Base-by-base conservation (phyloP, 2,329 filamentous ascomycete genomes). In the Penicillium oxalicum region DNA sequence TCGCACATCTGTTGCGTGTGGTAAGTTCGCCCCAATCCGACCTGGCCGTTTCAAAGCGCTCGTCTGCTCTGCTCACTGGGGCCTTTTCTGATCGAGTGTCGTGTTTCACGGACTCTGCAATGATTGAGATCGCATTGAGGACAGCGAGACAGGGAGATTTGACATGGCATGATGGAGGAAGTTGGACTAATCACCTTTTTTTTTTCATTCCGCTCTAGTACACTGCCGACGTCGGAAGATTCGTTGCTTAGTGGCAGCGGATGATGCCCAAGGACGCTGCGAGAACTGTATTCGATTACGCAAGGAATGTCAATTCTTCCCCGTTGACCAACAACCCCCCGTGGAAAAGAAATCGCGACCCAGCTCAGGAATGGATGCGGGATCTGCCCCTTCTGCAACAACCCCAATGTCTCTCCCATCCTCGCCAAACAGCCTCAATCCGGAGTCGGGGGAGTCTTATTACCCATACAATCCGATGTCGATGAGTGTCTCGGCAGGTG, bases 221-320 rank as follows among this genome's bases (percentile, higher is more conserved):
- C 89, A 96, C 66, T 97, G 91, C 67, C 87, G 91, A 62, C 81
- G 88, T 65, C 85, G 91, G 59, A 97, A 97, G 72, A 97, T 97
- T 54, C 80, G 91, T 70, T 97, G 91, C 69, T 82, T 95, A 44
- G 78, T 88, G 38, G 82, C 87, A 7, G 77, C 81, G 42, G 82
- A 84, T 55, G 88, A 94, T 59, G 66, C 77, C 8, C 81, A 88
- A 62, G 83, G 84, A 40, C 84, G 90, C 55, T 97, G 91, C 71
- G 82, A 86, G 56, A 95, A 95, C 73, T 97, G 91, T 71, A 95
- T 95, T 61, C 83, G 90, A 40, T 74, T 97, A 64, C 94, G 94
- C 70, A 96, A 95, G 64, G 89, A 95, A 56, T 97, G 91, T 70
- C 88, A 86, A 65, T 97, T 95, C 70, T 87, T 84, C 60, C 88